Conservation (phyloP, 306 rosid species). For the Fragaria ananassa region DNA sequence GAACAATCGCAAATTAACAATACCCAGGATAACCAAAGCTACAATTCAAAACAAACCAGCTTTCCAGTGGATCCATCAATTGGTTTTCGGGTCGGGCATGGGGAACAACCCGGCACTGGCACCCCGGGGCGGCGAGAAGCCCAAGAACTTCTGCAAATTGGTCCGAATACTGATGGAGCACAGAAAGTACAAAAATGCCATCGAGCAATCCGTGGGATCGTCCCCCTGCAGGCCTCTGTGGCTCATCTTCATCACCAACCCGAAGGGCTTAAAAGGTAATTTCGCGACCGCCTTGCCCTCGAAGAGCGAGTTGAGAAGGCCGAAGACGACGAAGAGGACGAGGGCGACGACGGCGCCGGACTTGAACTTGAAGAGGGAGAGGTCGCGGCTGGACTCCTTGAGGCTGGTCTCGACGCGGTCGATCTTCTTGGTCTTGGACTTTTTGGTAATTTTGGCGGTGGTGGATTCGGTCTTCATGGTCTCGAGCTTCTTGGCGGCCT, state of each 20-base stretch:
- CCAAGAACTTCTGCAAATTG: constrained; percentile 93
- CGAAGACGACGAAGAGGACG: constrained; percentile 95
- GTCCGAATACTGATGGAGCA: constrained; percentile 93
- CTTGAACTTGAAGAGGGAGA: constrained; percentile 93
- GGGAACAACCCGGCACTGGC: constrained; percentile 83
- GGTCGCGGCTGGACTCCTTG: constrained; percentile 89
- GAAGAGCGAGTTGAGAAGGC: constrained; percentile 80
- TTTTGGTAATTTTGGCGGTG: constrained; percentile 50
- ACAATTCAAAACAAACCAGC: constrained; percentile 14
- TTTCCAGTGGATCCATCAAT: constrained; percentile 32
- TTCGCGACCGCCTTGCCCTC: constrained; percentile 92
- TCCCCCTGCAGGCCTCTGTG: constrained; percentile 86
- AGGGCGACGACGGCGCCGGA: constrained; percentile 96
- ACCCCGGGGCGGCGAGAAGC: constrained; percentile 93
- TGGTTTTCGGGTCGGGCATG: constrained; percentile 94
- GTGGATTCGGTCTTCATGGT: constrained; percentile 81
- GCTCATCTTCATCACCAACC: constrained; percentile 89
- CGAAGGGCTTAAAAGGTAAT: constrained; percentile 80
- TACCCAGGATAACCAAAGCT: neutral
- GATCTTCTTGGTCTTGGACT: constrained; percentile 92
- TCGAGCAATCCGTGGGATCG: constrained; percentile 90
- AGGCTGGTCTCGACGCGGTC: constrained; percentile 97
- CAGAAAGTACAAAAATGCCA: constrained; percentile 92
- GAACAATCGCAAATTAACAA: neutral
- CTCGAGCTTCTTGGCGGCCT: constrained; percentile 96